Base-by-base conservation (phyloP, 257 asterid species). In the Ilex asprella region DNA sequence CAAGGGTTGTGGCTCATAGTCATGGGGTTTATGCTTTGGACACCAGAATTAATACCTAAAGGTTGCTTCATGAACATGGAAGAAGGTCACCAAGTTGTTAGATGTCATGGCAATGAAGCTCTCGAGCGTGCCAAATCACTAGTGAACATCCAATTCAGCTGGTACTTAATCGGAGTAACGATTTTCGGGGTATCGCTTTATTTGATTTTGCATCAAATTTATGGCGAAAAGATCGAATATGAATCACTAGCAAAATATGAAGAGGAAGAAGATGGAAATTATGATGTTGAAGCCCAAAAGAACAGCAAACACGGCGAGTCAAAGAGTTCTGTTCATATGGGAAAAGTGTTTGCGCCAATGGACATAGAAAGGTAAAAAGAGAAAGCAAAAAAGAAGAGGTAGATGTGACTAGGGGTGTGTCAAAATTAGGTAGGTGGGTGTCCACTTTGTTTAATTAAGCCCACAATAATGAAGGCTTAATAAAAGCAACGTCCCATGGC, bases 1-100 rank as follows among this genome's bases (percentile, higher is more conserved):
- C 89, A 85, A 67, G 96, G 97, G 9, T 69, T 85, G 54, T 90
- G 97, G 97, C 76, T 90, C 2, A 62, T 82, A 10, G 93, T 79
- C 3, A 80, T 72, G 55, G 96, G 97, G 10, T 1, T 82, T 2
- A 82, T 90, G 97, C 65, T 87, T 21, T 87, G 97, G 97, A 85
- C 85, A 4, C 89, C 95, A 12, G 44, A 49, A 16, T 68, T 76
- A 57, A 49, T 78, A 52, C 85, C 95, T 0, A 67, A 74, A 56
- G 92, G 86, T 1, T 87, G 86, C 58, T 82, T 49, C 60, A 21
- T 84, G 70, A 82, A 68, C 65, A 9, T 78, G 31, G 87, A 69
- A 30, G 16, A 39, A 0, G 87, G 83, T 0, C 95, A 79, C 0
- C 73, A 68, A 16, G 88, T 64, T 2, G 83, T 87, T 5, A n/a